Evolutionary conservation across 129 eudicot genomes (phyloP), one percentile per base, ranked within the genome.

Genomic region (Calendula officinalis): DNA sequence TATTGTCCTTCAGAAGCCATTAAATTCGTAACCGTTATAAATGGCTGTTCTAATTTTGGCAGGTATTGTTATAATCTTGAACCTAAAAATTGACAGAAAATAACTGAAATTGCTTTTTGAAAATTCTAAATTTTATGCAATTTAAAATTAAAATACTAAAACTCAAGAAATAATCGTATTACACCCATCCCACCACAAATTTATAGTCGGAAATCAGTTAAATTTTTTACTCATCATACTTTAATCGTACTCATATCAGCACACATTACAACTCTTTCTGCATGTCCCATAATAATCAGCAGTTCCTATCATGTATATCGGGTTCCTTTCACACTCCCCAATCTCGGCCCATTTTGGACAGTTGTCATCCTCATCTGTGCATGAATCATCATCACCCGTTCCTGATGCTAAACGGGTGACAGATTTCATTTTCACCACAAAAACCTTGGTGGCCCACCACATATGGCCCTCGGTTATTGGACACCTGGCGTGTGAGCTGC

Each of bases 231-330:
- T 3, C 59, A 54, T 30, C 30, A n/a, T 37, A 37, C 39, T 32
- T 17, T 11, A 64, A 37, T 5, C 16, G 39, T 37, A 48, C 48
- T 8, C 12, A 41, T 63, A 64, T 86, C 77, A 82, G 67, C 98
- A 91, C 15, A 70, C 88, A 6, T 82, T 80, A 50, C 98, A 91
- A 75, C 96, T 91, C 71, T 81, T 91, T 81, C 95, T 87, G 79
- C 96, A 88, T 3, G 95, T 85, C 22, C 98, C 98, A 39, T 82
- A 85, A 55, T 88, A 87, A 69, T 91, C 98, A 72, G 91, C 80
- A 68, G 91, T 80, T 62, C 96, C 98, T 57, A 88, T 51, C 98
- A 91, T 91, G 58, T 73, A 91, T 48, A 88, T 76, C 0, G 96
- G 82, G 58, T 91, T 91, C 64, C 82, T 81, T 33, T 81, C 66